These are phyloP conservation scores for Thyridium curvatum DNA, from an alignment of 2,329 filamentous ascomycete species.

Conservation along the genomic window DNA sequence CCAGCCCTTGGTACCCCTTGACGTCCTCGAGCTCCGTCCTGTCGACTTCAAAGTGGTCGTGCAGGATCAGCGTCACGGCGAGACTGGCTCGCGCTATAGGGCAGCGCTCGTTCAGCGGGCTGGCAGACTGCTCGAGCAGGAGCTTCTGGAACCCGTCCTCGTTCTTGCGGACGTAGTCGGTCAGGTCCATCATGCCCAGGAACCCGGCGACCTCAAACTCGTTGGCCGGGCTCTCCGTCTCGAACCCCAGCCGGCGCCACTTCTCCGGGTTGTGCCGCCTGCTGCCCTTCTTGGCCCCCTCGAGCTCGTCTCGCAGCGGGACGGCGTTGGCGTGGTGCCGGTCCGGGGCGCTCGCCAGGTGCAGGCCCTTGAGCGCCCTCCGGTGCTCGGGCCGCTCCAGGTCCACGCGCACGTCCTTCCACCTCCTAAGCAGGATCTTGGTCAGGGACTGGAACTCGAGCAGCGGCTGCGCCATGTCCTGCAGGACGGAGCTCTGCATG, in stretches of 20 bases:
- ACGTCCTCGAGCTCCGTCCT: constrained; percentile 73
- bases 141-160: constrained; percentile 91
- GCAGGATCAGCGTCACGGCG: constrained; percentile 79
- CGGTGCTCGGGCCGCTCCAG: constrained; percentile 84
- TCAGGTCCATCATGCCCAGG: constrained; percentile 94
- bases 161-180: constrained; percentile 86
- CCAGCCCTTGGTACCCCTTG: constrained; percentile 61
- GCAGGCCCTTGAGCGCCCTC: constrained; percentile 76
- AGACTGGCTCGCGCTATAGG: constrained; percentile 83
- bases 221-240: constrained; percentile 76
- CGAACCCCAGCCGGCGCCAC: constrained; percentile 88
- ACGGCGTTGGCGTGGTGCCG: constrained; percentile 34
- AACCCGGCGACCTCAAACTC: constrained; percentile 87
- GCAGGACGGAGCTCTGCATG: constrained; percentile 89
- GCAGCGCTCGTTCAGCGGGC: constrained; percentile 66
- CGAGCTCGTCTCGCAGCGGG: constrained; percentile 25
- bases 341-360: constrained; percentile 74
- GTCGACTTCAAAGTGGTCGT: constrained; percentile 93
- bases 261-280: constrained; percentile 80
- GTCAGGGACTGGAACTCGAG: constrained; percentile 91
- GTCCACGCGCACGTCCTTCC: constrained; percentile 80
- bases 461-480: constrained; percentile 83
- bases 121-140: constrained; percentile 79
- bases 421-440: constrained; percentile 80
- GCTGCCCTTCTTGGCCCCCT: constrained; percentile 50